A percentile compares a stretch with the other conserved stretches of the same genome.
Conservation (phyloP, 345 rosid species). For the Brassica nigra region DNA sequence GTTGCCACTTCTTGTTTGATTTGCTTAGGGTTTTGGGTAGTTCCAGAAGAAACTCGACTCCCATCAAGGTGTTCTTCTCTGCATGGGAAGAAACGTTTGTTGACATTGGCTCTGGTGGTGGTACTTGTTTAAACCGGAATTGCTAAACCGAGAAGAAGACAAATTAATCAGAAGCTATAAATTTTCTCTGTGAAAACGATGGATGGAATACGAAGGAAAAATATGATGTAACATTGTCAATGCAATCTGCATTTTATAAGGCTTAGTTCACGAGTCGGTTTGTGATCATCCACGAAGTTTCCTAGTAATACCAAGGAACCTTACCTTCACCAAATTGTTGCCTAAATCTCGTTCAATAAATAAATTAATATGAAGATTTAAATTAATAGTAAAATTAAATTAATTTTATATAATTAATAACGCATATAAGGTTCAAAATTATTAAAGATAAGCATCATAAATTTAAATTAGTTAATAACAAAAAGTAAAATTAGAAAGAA, state of each 20-base stretch:
- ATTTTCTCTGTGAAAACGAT: slow-evolving; percentile 26
- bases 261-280: slow-evolving; percentile 11
- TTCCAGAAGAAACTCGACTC: slow-evolving; percentile 40
- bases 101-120: slow-evolving; percentile 20
- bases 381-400: not conserved
- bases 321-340: slow-evolving; percentile 3
- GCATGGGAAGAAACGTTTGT: slow-evolving; percentile 28
- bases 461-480: not conserved
- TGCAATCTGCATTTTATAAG: slow-evolving; percentile 16
- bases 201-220: not conserved
- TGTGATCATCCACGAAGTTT: slow-evolving; percentile 21
- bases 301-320: slow-evolving; percentile 10
- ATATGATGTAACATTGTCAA: not conserved
- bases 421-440: not conserved
- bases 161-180: not conserved
- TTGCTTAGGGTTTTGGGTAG: slow-evolving; percentile 35
- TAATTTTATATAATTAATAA: not conserved
- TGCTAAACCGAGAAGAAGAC: slow-evolving; percentile 16
- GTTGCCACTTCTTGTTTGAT: slow-evolving; percentile 57
- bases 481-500: not conserved
- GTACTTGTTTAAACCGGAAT: not conserved
- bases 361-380: not conserved
- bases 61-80: slow-evolving; percentile 9
- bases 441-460: not conserved
- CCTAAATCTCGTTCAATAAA: slow-evolving; percentile 7